Evolutionary conservation across 2,329 filamentous ascomycete genomes (phyloP).

Genomic region (Phaeosphaeria sp.): DNA sequence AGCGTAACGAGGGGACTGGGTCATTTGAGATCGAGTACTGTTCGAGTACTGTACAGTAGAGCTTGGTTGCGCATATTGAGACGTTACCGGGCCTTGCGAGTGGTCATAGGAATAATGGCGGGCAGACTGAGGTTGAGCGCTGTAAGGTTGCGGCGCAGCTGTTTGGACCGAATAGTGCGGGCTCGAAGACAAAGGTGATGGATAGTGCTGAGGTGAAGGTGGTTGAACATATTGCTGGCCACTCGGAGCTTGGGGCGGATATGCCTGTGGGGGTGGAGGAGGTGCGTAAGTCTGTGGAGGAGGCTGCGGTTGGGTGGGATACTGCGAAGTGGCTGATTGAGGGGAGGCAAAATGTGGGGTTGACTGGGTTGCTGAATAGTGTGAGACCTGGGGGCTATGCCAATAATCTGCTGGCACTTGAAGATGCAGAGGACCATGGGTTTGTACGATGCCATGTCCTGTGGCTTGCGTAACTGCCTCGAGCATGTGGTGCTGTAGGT

Average conservation of each 20-base stretch:
- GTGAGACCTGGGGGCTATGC: constrained; percentile 31
- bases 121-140: constrained; percentile 22
- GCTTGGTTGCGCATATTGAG: constrained; percentile 27
- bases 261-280: constrained; percentile 26
- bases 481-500: constrained; percentile 36
- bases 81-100: constrained; percentile 13
- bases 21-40: constrained; percentile 24
- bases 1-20: constrained; percentile 33
- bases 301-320: constrained; percentile 22
- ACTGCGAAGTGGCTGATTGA: constrained; percentile 26
- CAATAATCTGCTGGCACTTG: constrained; percentile 40
- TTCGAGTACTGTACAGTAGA: constrained; percentile 26
- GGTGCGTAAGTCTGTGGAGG: constrained; percentile 27
- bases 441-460: constrained; percentile 31
- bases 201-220: constrained; percentile 34
- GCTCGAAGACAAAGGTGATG: constrained; percentile 24
- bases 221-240: constrained; percentile 31
- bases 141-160: constrained; percentile 25
- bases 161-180: constrained; percentile 28
- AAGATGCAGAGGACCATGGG: constrained; percentile 35
- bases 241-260: constrained; percentile 16
- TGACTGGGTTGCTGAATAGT: constrained; percentile 34
- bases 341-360: constrained; percentile 32
- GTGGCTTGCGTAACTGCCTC: constrained; percentile 28
- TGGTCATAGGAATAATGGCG: constrained; percentile 32